These are phyloP conservation scores for Saccharomycopsis capsularis DNA, from an alignment of 805 yeast species.

Conservation along the genomic window DNA sequence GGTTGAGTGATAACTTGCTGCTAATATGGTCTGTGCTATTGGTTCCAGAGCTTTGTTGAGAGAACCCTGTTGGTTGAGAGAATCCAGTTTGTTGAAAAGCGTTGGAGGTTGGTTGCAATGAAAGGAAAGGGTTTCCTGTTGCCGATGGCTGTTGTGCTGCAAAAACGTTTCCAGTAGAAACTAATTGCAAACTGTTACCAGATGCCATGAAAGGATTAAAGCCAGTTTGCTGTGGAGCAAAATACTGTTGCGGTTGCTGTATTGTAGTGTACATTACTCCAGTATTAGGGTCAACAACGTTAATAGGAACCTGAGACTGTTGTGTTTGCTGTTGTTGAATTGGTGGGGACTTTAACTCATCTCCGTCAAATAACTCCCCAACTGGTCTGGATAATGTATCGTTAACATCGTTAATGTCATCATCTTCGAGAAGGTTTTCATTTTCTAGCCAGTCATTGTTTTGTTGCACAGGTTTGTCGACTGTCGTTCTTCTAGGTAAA, in stretches of 20 bases:
- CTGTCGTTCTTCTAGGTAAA: slow-evolving; percentile 19
- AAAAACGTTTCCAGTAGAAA: slow-evolving; percentile 19
- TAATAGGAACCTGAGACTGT: slow-evolving; percentile 7
- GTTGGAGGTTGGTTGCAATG: no score
- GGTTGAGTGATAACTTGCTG: slow-evolving; percentile 11
- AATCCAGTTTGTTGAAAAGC: slow-evolving; percentile 18
- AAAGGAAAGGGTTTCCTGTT: slow-evolving; percentile 25
- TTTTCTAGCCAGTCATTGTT: slow-evolving; percentile 15
- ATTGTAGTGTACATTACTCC: slow-evolving; percentile 9
- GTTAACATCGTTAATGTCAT: slow-evolving; percentile 7
- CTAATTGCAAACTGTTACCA: slow-evolving; percentile 2
- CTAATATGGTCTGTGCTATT: neutral
- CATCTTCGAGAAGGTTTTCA: slow-evolving; percentile 19
- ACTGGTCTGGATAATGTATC: slow-evolving; percentile 16
- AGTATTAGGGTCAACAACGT: slow-evolving; percentile 12
- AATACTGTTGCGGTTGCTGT: slow-evolving; percentile 12
- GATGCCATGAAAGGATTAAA: slow-evolving; percentile 5
- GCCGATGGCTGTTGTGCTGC: slow-evolving; percentile 8
- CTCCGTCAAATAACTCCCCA: slow-evolving; percentile 20
- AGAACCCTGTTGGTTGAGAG: neutral
- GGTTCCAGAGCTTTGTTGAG: neutral
- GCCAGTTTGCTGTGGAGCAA: slow-evolving; percentile 6
- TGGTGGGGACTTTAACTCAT: neutral
- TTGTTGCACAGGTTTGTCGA: slow-evolving; percentile 13
- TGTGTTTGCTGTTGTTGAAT: neutral